Conservation (phyloP, 768 basidiomycete species). For the Boletus rex-veris region DNA sequence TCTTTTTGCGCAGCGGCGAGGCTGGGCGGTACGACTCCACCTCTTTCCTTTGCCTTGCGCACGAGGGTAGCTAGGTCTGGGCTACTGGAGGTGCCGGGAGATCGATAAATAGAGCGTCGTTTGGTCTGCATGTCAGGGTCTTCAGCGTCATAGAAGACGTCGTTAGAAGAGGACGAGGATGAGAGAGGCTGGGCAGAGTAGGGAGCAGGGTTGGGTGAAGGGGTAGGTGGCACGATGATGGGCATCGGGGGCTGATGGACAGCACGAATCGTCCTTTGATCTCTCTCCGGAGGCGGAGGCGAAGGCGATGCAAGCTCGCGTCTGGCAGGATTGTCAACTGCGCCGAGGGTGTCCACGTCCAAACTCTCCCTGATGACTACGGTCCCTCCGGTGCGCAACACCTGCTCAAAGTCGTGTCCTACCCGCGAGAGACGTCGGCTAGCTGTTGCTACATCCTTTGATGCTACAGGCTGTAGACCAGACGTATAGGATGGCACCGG, state of each 20-base stretch:
- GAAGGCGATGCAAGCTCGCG: conserved; percentile 45
- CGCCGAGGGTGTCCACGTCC: conserved; percentile 65
- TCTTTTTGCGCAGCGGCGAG: conserved; percentile 30
- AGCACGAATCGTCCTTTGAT: conserved; percentile 35
- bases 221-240: conserved; percentile 64
- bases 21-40: conserved; percentile 39
- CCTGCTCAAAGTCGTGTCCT: conserved; percentile 81
- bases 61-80: conserved; percentile 88
- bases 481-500: conserved; percentile 45
- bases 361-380: conserved; percentile 66
- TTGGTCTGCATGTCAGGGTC: conserved; percentile 68
- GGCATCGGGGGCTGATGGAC: conserved; percentile 54
- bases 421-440: conserved; percentile 64
- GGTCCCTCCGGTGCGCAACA: conserved; percentile 62
- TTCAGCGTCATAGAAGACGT: conserved; percentile 62
- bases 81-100: conserved; percentile 84
- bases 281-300: conserved; percentile 36
- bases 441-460: conserved; percentile 42
- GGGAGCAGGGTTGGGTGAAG: conserved; percentile 43
- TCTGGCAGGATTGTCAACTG: conserved; percentile 41
- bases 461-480: conserved; percentile 55
- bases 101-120: conserved; percentile 82
- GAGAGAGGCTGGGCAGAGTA: conserved; percentile 31
- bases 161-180: conserved; percentile 53
- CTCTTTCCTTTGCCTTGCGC: conserved; percentile 75